Conservation (phyloP, 2,329 filamentous ascomycete genomes). For the Penicillium sp. region DNA sequence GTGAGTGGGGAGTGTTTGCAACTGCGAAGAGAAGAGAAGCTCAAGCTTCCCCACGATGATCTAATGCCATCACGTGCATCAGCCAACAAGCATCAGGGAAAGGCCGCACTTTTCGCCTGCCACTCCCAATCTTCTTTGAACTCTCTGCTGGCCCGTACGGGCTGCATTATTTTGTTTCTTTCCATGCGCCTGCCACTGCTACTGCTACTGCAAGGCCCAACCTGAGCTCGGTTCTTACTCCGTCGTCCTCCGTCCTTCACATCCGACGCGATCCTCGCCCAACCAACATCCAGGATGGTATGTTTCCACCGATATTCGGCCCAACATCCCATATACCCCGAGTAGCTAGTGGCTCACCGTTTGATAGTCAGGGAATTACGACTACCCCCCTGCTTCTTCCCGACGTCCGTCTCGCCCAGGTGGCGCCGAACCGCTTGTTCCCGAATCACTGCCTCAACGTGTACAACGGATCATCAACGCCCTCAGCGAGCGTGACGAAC, state of each 20-base stretch:
- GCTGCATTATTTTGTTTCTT: neutral
- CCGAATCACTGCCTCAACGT: neutral
- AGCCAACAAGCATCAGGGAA: neutral
- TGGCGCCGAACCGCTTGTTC: constrained; percentile 8
- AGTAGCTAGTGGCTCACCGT: constrained; percentile 10
- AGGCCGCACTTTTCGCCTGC: neutral
- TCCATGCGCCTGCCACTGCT: neutral
- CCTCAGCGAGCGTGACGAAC: constrained; percentile 18
- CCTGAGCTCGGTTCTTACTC: neutral
- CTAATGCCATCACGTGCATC: constrained; percentile 30
- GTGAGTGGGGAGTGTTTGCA: neutral
- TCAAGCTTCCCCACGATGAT: constrained; percentile 29
- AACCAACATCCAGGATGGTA: constrained; percentile 26
- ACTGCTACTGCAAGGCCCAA: too few relatives aligned
- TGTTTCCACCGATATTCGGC: constrained; percentile 17
- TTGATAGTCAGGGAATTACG: constrained; percentile 48
- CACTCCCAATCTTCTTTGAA: neutral
- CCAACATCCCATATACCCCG: constrained; percentile 9
- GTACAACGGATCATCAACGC: constrained; percentile 29
- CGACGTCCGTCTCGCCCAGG: constrained; percentile 29
- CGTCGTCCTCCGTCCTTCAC: constrained; percentile 3
- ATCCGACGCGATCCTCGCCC: neutral
- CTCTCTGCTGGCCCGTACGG: neutral
- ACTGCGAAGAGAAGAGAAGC: constrained; percentile 4
- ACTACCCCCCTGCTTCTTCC: constrained; percentile 45